A percentile compares a stretch with the other conserved stretches of the same genome.
phyloP scores from a whole-genome alignment of 257 asterid species.

The Hygrophila difformis region DNA sequence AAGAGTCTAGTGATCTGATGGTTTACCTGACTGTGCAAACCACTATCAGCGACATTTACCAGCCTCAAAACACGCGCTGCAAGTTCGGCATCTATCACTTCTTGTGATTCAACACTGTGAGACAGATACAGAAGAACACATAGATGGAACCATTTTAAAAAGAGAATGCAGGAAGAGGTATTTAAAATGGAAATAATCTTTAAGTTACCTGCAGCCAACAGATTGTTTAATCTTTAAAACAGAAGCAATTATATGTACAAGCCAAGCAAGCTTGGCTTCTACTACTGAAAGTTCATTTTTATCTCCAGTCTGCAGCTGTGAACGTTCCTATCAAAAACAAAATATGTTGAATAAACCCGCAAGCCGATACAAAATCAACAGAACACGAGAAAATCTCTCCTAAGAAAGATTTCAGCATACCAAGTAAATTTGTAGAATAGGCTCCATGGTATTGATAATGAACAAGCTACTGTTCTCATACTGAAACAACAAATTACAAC shows the following conservation, averaged over 20 bases:
- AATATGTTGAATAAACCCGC: not conserved
- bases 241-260: constrained; percentile 91
- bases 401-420: constrained; percentile 33
- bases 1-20: constrained; percentile 4
- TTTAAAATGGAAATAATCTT: constrained; percentile 4
- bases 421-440: constrained; percentile 72
- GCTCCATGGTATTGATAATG: constrained; percentile 80
- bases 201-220: constrained; percentile 63
- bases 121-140: constrained; percentile 15
- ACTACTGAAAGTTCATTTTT: constrained; percentile 53
- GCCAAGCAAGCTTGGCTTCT: constrained; percentile 95
- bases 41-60: constrained; percentile 82
- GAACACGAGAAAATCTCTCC: constrained; percentile 5
- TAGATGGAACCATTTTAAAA: constrained; percentile 9
- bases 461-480: constrained; percentile 91
- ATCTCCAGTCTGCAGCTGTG: constrained; percentile 68
- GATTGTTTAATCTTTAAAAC: constrained; percentile 69
- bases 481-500: constrained; percentile 51
- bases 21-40: constrained; percentile 76
- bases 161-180: constrained; percentile 9
- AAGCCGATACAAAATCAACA: constrained; percentile 5
- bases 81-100: constrained; percentile 91
- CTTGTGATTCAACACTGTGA: constrained; percentile 82
- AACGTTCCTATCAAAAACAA: constrained; percentile 51
- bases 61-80: constrained; percentile 86